Conservation (phyloP, 495 filamentous ascomycete genomes). For the Daldinia concentrica region DNA sequence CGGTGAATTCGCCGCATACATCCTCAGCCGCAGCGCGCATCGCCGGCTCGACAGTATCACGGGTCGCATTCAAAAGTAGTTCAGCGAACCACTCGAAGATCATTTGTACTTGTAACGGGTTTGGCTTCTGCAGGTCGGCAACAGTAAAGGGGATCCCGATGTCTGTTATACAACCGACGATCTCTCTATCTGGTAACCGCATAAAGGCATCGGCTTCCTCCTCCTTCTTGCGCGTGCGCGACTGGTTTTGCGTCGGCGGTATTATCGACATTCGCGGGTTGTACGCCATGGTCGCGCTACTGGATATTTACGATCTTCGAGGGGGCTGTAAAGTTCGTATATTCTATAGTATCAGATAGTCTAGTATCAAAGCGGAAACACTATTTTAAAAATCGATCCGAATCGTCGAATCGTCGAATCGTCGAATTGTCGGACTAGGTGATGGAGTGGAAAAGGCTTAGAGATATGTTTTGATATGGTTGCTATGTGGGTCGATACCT, state of each 20-base stretch:
- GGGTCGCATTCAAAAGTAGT: slow-evolving; percentile 87
- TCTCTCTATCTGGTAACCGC: slow-evolving; percentile 86
- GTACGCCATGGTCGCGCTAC: slow-evolving; percentile 64
- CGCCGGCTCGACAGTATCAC: slow-evolving; percentile 90
- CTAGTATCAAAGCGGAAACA: background rate
- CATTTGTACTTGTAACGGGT: slow-evolving; percentile 91
- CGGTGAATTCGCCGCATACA: slow-evolving; percentile 78
- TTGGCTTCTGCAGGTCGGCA: slow-evolving; percentile 93
- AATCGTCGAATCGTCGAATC: slow-evolving; percentile 6
- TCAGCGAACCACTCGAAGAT: slow-evolving; percentile 98
- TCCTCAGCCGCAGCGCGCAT: slow-evolving; percentile 89
- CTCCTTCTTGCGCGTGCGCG: slow-evolving; percentile 72
- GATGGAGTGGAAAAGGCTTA: slow-evolving; percentile 17
- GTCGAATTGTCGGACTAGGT: slow-evolving; percentile 4
- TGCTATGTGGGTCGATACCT: slow-evolving; percentile 27
- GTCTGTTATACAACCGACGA: slow-evolving; percentile 95
- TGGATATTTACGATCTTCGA: background rate
- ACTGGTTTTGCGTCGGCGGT: slow-evolving; percentile 65
- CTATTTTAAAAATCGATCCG: slow-evolving; percentile 9
- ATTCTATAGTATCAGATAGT: background rate
- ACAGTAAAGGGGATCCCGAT: slow-evolving; percentile 88
- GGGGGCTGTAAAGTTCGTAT: background rate
- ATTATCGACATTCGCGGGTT: slow-evolving; percentile 82
- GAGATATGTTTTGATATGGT: slow-evolving; percentile 38
- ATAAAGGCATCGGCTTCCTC: slow-evolving; percentile 89